Evolutionary conservation across 1,139 yeast genomes (phyloP), one percentile per base, ranked within the genome.

Genomic region (Meyerozyma sp.): DNA sequence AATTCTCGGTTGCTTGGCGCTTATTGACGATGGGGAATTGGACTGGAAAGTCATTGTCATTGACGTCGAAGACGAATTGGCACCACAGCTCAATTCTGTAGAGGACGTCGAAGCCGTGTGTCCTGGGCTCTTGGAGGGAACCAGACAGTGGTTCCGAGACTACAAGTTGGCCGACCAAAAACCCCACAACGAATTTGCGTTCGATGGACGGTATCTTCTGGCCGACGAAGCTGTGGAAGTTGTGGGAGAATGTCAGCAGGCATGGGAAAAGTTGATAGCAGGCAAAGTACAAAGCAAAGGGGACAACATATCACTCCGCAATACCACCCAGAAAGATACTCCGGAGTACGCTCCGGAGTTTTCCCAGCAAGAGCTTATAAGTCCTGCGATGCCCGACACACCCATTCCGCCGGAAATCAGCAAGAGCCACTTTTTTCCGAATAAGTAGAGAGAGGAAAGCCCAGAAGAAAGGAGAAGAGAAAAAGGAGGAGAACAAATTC

Each of bases 131-230:
- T 73, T 88, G 58, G 81, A 85, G 63, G 82, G 91, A 44, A 87
- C 95, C 40, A 79, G 86, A 59, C 89, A 84, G 65, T 89, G 96
- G 96, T 87, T 89, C 76, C 79, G 89, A 65, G 85, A 86, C 61
- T 89, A 89, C 77, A 89, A 89, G 69, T 75, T 85, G 48, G 94
- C 96, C 35, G 96, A 88, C 61, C 95, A 95, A 44, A 89, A 89
- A 73, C 93, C 95, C 51, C 82, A 77, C 62, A 89, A 89, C 68
- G 79, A 79, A 62, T 88, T 89, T 65, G 96, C 96, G 11, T 86
- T 86, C 75, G 74, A 84, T 46, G 96, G 91, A 50, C 82, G 81
- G 60, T 88, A 84, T 67, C 83, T 83, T 66, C 77, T 78, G 73
- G 84, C 76, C 63, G 69, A 75, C 52, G 86, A 85, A 56, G 89